Base-by-base conservation (phyloP, 2,329 filamentous ascomycete genomes). In the Hypoxylon sp. region DNA sequence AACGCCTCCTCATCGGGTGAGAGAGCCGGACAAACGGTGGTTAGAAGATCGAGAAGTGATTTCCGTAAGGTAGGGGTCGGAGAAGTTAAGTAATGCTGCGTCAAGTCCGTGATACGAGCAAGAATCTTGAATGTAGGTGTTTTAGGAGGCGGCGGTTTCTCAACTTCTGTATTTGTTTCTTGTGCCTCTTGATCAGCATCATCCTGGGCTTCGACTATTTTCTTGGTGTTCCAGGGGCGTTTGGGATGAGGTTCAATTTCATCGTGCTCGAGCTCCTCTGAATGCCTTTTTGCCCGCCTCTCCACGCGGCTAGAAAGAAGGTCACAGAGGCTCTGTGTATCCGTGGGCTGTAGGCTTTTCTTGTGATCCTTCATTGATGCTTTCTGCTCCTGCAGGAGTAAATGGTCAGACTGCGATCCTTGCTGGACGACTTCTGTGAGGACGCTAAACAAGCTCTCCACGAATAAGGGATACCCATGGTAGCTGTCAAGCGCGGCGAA, bases 401-500 rank as follows among this genome's bases (percentile, higher is more conserved):
- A 78, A 60, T 78, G 78, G 45, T 82, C 79, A 1, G 85, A 85
- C 67, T 87, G 90, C 9, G 89, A 87, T 2, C 93, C 93, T 78
- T 97, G 93, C 55, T 93, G 88, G 9, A 96, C 93, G 60, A 98
- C 88, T 64, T 93, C 92, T 56, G 88, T 89, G 4, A 99, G 80
- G 0, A 97, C 93, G 1, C 87, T 82, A 76, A 98, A 99, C 4
- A 99, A 82, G 46, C 89, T 86, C 74, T 97, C 93, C 0, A 97
- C 94, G 60, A 99, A 89, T 16, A 85, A 80, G 0, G 93, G 89
- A 76, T 99, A 98, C 1, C 96, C 96, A 73, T 99, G 96, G 72
- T 96, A 99, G 73, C 93, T 92, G 70, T 97, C 93, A n/a, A 99
- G 81, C 0, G 94, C 93, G 0, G 92, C 91, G 76, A 99, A 98